Conservation (phyloP, 495 filamentous ascomycete genomes). For the Penicillium bovifimosum region DNA sequence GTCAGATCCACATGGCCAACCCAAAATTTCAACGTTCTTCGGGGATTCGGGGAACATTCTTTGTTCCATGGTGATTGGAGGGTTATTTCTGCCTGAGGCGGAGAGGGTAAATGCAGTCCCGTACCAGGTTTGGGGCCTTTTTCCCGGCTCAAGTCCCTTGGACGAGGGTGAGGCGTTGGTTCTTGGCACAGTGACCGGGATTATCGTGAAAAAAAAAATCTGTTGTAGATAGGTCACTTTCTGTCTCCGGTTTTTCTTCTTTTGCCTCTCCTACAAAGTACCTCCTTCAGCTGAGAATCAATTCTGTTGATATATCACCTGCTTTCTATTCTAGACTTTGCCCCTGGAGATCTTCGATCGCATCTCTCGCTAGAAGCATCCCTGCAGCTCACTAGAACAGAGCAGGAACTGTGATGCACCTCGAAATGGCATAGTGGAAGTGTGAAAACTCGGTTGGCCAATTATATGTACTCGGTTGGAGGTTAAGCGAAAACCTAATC, state of each 20-base stretch:
- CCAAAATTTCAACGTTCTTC: not conserved
- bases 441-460: not conserved
- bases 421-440: not conserved
- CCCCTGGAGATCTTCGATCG: constrained; percentile 1
- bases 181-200: not conserved
- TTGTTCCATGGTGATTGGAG: not conserved
- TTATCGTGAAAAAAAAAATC: not conserved
- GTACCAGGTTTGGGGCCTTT: not conserved
- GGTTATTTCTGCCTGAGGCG: not conserved
- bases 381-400: constrained; percentile 1
- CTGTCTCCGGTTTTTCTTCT: not conserved
- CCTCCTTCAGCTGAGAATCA: not conserved
- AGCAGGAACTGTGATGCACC: not conserved
- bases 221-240: constrained; percentile 1
- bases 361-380: not conserved
- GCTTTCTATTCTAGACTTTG: not conserved
- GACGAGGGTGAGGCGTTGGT: not conserved
- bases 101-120: not conserved
- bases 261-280: not conserved
- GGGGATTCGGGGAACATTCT: constrained; percentile 14
- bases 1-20: constrained; percentile 27
- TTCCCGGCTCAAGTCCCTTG: not conserved
- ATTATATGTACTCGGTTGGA: not conserved
- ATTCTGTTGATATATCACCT: not conserved
- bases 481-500: not conserved